Evolutionary conservation across 1,139 yeast species (phyloP).

Genomic region (Blastobotrys ciferrii): DNA sequence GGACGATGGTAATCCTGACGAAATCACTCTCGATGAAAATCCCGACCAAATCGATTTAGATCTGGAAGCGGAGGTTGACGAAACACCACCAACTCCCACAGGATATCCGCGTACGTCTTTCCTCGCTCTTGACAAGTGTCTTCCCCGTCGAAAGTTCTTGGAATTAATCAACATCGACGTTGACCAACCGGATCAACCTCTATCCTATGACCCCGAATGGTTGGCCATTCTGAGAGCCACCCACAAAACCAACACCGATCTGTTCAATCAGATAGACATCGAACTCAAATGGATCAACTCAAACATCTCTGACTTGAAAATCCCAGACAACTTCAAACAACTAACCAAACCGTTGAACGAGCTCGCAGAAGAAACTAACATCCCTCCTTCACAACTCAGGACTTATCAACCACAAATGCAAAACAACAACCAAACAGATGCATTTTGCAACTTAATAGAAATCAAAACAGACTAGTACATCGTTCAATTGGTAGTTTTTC

Average conservation of each 20-base stretch:
- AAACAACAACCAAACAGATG: slow-evolving; percentile 29
- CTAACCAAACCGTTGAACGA: slow-evolving; percentile 15
- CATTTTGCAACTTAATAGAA: slow-evolving; percentile 24
- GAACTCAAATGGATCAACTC: slow-evolving; percentile 34
- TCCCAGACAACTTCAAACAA: slow-evolving; percentile 27
- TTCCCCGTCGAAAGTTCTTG: slow-evolving; percentile 57
- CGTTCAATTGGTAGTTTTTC: too few relatives aligned
- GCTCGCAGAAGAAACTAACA: slow-evolving; percentile 11
- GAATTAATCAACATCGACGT: slow-evolving; percentile 42
- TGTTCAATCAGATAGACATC: slow-evolving; percentile 21
- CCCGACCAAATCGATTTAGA: slow-evolving; percentile 27
- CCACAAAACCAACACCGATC: slow-evolving; percentile 20
- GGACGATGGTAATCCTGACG: slow-evolving; percentile 19
- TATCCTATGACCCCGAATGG: slow-evolving; percentile 41
- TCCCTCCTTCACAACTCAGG: neutral
- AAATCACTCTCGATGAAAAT: slow-evolving; percentile 6
- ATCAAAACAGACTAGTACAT: too few relatives aligned
- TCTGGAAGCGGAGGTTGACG: slow-evolving; percentile 12
- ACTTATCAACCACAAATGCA: slow-evolving; percentile 1
- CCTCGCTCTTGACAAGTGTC: slow-evolving; percentile 81
- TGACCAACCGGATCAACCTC: slow-evolving; percentile 22
- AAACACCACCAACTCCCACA: neutral
- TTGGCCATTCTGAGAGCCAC: slow-evolving; percentile 36
- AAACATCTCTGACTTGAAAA: slow-evolving; percentile 29
- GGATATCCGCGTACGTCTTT: slow-evolving; percentile 48